Percentiles rank a stretch among this genome's conserved stretches.
These are phyloP conservation scores for Nadsonia commutata DNA, from an alignment of 1,139 yeast genomes.

Conservation along the genomic window DNA sequence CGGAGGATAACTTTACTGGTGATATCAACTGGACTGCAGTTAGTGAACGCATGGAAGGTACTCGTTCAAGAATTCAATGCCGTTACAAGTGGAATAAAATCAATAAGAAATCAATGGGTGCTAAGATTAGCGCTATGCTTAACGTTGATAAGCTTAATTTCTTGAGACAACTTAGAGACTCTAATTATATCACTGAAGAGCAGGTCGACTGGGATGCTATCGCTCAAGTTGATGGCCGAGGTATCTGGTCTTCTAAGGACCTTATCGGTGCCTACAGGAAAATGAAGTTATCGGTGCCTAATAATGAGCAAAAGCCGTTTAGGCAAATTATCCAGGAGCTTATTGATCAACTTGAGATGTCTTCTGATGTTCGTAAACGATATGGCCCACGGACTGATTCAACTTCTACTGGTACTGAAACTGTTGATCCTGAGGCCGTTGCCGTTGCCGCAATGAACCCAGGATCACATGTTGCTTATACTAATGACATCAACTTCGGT, in stretches of 20 bases:
- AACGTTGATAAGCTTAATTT: conserved; percentile 41
- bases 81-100: conserved; percentile 88
- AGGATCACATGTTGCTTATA: background rate
- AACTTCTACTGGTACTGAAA: background rate
- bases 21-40: conserved; percentile 79
- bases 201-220: conserved; percentile 52
- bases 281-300: conserved; percentile 29
- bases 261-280: conserved; percentile 31
- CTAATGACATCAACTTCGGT: background rate
- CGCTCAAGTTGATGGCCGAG: conserved; percentile 31
- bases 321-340: conserved; percentile 23
- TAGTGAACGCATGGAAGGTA: conserved; percentile 78
- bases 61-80: conserved; percentile 82
- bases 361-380: background rate
- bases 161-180: conserved; percentile 33
- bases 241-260: conserved; percentile 33
- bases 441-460: background rate
- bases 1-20: conserved; percentile 16
- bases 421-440: background rate
- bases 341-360: background rate
- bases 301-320: conserved; percentile 26
- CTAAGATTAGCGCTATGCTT: conserved; percentile 19
- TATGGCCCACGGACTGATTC: background rate
- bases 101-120: conserved; percentile 26
- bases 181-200: conserved; percentile 33